These are phyloP conservation scores for Thelonectria blattea DNA, from an alignment of 2,329 filamentous ascomycete genomes.

Conservation along the genomic window DNA sequence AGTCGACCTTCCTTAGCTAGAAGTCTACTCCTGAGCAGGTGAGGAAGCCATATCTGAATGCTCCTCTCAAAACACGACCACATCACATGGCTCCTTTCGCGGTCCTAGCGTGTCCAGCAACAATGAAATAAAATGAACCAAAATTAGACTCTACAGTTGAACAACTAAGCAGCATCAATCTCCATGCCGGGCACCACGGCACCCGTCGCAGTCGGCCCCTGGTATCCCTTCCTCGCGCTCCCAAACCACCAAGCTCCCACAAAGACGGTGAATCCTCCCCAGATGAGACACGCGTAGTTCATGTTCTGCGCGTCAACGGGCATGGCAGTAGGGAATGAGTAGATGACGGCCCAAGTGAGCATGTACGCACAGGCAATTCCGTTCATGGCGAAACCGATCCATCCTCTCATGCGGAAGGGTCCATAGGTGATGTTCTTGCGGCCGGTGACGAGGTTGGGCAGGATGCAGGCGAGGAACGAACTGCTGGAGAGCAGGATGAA, in stretches of 20 bases:
- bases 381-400: slow-evolving; percentile 57
- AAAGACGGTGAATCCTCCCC: slow-evolving; percentile 48
- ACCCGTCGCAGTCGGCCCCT: slow-evolving; percentile 33
- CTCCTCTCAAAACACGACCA: background rate
- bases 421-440: slow-evolving; percentile 53
- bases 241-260: slow-evolving; percentile 51
- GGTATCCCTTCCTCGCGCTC: slow-evolving; percentile 37
- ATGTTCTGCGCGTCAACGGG: slow-evolving; percentile 55
- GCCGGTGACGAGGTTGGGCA: slow-evolving; percentile 59
- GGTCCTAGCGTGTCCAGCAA: background rate
- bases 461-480: slow-evolving; percentile 65
- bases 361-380: slow-evolving; percentile 63
- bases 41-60: too few relatives aligned
- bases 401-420: slow-evolving; percentile 60
- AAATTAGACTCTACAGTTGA: background rate
- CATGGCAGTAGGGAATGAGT: slow-evolving; percentile 61
- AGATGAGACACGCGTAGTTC: slow-evolving; percentile 59
- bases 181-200: slow-evolving; percentile 29
- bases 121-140: background rate
- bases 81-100: background rate
- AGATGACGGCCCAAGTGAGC: slow-evolving; percentile 66
- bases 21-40: too few relatives aligned
- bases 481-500: slow-evolving; percentile 47
- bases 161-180: slow-evolving; percentile 24
- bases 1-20: too few relatives aligned